Conservation (phyloP, 495 filamentous ascomycete genomes). For the Penicillium turbatum region DNA sequence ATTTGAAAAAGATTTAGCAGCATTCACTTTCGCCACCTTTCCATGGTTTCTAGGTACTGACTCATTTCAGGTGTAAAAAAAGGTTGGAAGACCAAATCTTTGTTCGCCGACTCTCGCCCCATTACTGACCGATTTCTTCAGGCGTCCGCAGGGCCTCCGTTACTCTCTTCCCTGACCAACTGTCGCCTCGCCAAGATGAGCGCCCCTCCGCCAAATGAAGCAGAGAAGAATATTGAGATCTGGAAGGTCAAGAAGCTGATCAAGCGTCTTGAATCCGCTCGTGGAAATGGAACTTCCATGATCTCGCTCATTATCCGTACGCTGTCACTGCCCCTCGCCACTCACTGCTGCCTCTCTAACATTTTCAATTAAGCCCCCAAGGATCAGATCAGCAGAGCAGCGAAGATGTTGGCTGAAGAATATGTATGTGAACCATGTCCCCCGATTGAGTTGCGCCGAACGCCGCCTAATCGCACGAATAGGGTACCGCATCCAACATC, state of each 20-base stretch:
- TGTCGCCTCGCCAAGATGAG: constrained; percentile 68
- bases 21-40: not conserved
- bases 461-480: constrained; percentile 3
- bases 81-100: constrained; percentile 14
- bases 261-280: constrained; percentile 86
- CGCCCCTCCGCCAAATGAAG: constrained; percentile 81
- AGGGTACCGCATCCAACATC: constrained; percentile 98
- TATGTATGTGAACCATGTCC: constrained; percentile 58
- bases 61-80: constrained; percentile 11
- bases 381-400: constrained; percentile 92
- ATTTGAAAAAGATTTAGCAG: not conserved
- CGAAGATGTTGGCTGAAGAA: constrained; percentile 99
- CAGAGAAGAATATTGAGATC: constrained; percentile 91
- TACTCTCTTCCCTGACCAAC: constrained; percentile 29
- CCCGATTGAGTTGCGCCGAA: not conserved
- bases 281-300: constrained; percentile 97
- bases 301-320: constrained; percentile 97
- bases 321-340: constrained; percentile 24
- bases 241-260: constrained; percentile 97
- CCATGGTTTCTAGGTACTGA: constrained; percentile 8
- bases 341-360: constrained; percentile 15
- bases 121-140: constrained; percentile 19
- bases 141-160: constrained; percentile 26
- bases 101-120: constrained; percentile 15
- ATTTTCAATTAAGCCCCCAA: constrained; percentile 67